Percentiles rank a stretch among this genome's conserved stretches.
Conservation (phyloP, 108 stramenopile species). For the Cyclostephanos tholiformis region DNA sequence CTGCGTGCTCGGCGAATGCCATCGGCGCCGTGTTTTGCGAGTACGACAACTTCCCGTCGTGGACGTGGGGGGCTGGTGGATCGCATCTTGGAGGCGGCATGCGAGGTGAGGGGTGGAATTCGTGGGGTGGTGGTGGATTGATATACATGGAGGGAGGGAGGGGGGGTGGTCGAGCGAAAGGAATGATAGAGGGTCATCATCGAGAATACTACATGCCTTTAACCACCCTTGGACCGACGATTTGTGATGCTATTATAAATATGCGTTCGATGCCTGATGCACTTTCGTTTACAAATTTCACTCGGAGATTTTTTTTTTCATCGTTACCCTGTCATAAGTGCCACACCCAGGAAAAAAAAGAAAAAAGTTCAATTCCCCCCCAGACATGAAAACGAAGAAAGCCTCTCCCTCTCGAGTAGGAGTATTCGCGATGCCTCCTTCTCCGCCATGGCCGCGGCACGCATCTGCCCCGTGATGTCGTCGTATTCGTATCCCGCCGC, state of each 20-base stretch:
- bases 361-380: no score
- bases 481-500: no score
- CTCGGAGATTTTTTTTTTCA: no score
- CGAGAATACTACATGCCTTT: no score
- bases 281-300: no score
- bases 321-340: no score
- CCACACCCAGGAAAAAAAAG: no score
- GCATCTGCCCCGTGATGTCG: constrained; percentile 40
- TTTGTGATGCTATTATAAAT: no score
- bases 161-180: not conserved
- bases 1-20: constrained; percentile 55
- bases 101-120: constrained; percentile 34
- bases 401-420: not conserved
- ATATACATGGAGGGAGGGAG: not conserved
- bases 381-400: no score
- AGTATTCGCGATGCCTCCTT: constrained; percentile 46
- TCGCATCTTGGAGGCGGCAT: constrained; percentile 43
- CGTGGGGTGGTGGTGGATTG: not conserved
- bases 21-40: constrained; percentile 69
- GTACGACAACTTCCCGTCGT: constrained; percentile 55
- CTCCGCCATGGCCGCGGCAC: constrained; percentile 75
- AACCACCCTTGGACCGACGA: no score
- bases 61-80: constrained; percentile 46
- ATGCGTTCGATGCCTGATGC: no score
- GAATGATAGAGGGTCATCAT: no score